Evolutionary conservation across 768 basidiomycete genomes (phyloP), one percentile per base, ranked within the genome.

Genomic region (Lyophyllum atratum): DNA sequence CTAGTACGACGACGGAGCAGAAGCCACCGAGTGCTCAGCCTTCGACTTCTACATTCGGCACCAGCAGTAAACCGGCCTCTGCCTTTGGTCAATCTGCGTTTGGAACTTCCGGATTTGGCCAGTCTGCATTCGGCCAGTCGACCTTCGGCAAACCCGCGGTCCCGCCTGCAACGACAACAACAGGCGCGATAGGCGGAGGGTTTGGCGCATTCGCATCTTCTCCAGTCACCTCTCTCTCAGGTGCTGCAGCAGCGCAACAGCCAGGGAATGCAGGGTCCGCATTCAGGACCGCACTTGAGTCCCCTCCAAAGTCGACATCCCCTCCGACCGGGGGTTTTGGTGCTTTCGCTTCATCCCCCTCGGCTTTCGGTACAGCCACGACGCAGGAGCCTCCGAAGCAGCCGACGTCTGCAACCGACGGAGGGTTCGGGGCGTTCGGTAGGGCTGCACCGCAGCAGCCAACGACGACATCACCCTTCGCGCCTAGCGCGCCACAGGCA

Each of bases 111-210:
- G 53, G 64, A 1, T 69, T 75, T 26, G 73, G 71, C 4, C 67
- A 66, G 26, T 19, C 59, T 34, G 55, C 61, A 6, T 80, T 78
- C 58, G 78, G 76, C 1, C 72, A 74, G 40, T 57, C 76, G 8
- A 59, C 72, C 3, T 80, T 81, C 58, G 75, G 76, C 2, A 71
- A 75, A 47, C 59, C 76, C 19, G 63, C 67, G 2, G 68, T 73
- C 12, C 37, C 60, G 10, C 40, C 62, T 2, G 34, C 55, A 4
- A 52, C 62, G 4, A 40, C 55, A 4, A 52, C 64, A 12, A 49
- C 63, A 2, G 49, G 57, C 3, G 25, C 55, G 14, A 6, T 63
- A 17, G 54, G 67, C 48, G 75, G 72, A 31, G 76, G 68, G 15
- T 79, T 79, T 58, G 60, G 75, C 29, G 67, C 72, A n/a, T 67